phyloP scores from a whole-genome alignment of 345 rosid genomes.

The Aurinia saxatilis region DNA sequence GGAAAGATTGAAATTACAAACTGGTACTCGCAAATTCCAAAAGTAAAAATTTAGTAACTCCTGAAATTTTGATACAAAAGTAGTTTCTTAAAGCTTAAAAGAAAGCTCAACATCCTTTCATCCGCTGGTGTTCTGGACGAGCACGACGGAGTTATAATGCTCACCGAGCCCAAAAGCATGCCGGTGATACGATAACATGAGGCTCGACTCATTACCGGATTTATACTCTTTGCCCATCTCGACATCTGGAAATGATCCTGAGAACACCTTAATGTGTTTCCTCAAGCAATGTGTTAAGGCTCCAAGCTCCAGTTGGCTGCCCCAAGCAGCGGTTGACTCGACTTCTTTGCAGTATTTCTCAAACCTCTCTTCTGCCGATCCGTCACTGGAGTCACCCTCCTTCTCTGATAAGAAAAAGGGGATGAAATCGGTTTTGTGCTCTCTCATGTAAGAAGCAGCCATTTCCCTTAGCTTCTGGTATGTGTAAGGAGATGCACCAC shows the following conservation, averaged over 20 bases:
- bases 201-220: slow-evolving; percentile 9
- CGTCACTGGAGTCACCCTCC: not conserved
- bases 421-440: slow-evolving; percentile 45
- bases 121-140: not conserved
- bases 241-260: slow-evolving; percentile 34
- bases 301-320: slow-evolving; percentile 31
- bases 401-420: slow-evolving; percentile 44
- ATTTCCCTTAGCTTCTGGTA: slow-evolving; percentile 64
- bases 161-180: slow-evolving; percentile 59
- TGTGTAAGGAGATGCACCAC: slow-evolving; percentile 52
- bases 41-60: not conserved
- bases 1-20: slow-evolving; percentile 12
- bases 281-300: slow-evolving; percentile 31
- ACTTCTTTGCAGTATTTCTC: slow-evolving; percentile 32
- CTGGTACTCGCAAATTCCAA: not conserved
- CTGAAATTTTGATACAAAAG: slow-evolving; percentile 13
- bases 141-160: slow-evolving; percentile 45
- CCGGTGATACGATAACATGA: slow-evolving; percentile 40
- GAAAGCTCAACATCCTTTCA: not conserved
- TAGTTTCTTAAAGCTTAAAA: slow-evolving; percentile 4
- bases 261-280: slow-evolving; percentile 29
- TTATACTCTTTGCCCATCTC: slow-evolving; percentile 35
- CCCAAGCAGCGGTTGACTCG: slow-evolving; percentile 32
- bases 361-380: slow-evolving; percentile 22
- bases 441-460: slow-evolving; percentile 84